Base-by-base conservation (phyloP, 441 rosid species). In the Biscutella laevigata region DNA sequence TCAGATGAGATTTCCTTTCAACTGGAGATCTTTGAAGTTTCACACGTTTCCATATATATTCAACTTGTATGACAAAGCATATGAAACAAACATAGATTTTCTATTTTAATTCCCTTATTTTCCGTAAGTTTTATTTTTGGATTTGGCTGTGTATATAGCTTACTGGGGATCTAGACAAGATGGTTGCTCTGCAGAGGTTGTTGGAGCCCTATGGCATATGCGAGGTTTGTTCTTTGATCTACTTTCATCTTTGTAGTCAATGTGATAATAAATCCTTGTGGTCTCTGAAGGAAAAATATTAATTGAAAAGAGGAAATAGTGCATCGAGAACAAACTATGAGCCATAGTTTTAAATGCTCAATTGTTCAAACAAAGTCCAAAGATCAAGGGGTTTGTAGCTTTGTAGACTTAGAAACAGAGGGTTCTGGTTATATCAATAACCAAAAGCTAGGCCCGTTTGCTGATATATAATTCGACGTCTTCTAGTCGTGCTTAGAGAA, bases 131-230 rank as follows among this genome's bases (percentile, higher is more conserved):
- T n/a, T n/a, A n/a, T 45, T 62, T 24, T 48, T 29, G 27, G 24
- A 7, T 27, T 19, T 49, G 54, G 14, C 7, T 48, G 53, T 43
- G 57, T 17, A 53, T 68, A 28, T 75, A 91, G 96, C 88, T 91
- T 26, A 82, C 94, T 0, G 98, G 98, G 70, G 96, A 88, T 76
- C 66, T 88, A 55, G 78, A 88, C 76, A 91, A 85, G 81, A 88
- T 91, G 96, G 94, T 88, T 51, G 98, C 96, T 5, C 59, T 91
- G 33, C 96, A 88, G 67, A 88, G 95, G 70, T 60, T 91, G 71
- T 66, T 91, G 73, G 98, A 91, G 66, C 95, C 94, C 6, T 91
- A 78, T 44, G 98, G 98, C 57, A 91, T 91, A 58, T 92, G 98
- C 9, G 98, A 91, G 96, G 98, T 91, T 53, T 1, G 78, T 79